phyloP scores from a whole-genome alignment of 2,329 filamentous ascomycete species.

The Mycocentrospora acerina region DNA sequence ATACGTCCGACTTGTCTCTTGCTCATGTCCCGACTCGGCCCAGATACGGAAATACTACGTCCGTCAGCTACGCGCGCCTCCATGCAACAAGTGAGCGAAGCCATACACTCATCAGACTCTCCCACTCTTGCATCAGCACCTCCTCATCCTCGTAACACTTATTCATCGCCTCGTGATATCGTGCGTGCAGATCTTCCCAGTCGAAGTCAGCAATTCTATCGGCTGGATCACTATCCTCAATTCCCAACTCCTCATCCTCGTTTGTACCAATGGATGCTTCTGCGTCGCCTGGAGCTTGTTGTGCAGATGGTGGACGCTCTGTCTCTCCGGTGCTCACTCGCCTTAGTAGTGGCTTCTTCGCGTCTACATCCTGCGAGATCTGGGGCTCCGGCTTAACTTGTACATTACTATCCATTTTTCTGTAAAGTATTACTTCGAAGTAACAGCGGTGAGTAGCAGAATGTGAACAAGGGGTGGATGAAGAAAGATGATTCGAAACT shows the following conservation, averaged over 20 bases:
- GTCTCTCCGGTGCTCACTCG: slow-evolving; percentile 24
- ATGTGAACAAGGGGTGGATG: slow-evolving; percentile 7
- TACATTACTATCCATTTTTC: too few relatives aligned
- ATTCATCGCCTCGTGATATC: slow-evolving; percentile 67
- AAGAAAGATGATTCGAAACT: slow-evolving; percentile 25
- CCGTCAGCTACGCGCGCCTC: slow-evolving; percentile 7
- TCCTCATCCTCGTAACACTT: slow-evolving; percentile 65
- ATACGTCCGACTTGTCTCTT: slow-evolving; percentile 74
- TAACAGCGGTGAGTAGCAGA: slow-evolving; percentile 19
- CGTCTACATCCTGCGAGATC: slow-evolving; percentile 10
- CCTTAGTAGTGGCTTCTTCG: slow-evolving; percentile 4
- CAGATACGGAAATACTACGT: slow-evolving; percentile 77
- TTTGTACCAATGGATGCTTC: slow-evolving; percentile 11
- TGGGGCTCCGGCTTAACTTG: slow-evolving; percentile 13
- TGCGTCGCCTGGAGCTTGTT: slow-evolving; percentile 13
- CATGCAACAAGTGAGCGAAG: neutral
- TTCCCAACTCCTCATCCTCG: slow-evolving; percentile 10
- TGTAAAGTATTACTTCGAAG: neutral
- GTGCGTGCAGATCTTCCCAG: slow-evolving; percentile 74
- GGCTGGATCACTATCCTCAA: slow-evolving; percentile 29
- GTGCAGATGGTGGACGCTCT: slow-evolving; percentile 30
- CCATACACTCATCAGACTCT: slow-evolving; percentile 46
- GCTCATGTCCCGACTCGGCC: slow-evolving; percentile 69
- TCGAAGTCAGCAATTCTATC: slow-evolving; percentile 59
- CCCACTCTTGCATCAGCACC: slow-evolving; percentile 66